These are phyloP conservation scores for Chiua sp. DNA, from an alignment of 1,284 basidiomycete species.

Conservation along the genomic window DNA sequence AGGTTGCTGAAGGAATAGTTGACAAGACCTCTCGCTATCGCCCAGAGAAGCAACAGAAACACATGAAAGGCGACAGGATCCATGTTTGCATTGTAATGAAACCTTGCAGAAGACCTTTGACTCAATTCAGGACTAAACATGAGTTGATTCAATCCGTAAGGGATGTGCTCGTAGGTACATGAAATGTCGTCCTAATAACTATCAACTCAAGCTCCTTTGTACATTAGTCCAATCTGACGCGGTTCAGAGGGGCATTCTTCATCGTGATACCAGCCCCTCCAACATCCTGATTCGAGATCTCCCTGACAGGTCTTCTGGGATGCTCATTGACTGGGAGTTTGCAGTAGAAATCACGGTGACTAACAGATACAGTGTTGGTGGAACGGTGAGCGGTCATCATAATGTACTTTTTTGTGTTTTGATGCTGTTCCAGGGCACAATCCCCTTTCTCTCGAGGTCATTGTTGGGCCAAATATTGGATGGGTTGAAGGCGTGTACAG, in stretches of 20 bases:
- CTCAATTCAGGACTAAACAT: neutral
- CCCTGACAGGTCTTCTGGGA: too few species aligned
- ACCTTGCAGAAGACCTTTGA: neutral
- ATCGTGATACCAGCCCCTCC: neutral
- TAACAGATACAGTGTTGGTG: neutral
- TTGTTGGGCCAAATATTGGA: neutral
- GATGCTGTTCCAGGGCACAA: neutral
- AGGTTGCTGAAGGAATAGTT: neutral
- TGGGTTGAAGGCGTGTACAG: too few species aligned
- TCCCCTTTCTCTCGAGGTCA: neutral
- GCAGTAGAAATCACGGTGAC: neutral
- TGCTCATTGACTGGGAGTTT: too few species aligned
- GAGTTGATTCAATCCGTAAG: neutral
- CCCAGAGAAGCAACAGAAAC: neutral
- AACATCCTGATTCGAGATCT: neutral
- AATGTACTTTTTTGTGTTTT: neutral
- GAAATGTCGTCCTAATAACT: too few species aligned
- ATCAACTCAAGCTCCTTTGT: neutral
- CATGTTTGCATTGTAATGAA: neutral
- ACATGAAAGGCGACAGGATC: neutral
- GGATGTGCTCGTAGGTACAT: neutral
- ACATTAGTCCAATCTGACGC: neutral
- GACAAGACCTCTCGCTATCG: neutral
- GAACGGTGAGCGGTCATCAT: neutral
- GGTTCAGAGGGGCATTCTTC: neutral